Percentiles rank a stretch among this genome's conserved stretches.
phyloP scores from a whole-genome alignment of 768 basidiomycete genomes.

The Psilocybe tampanensis region DNA sequence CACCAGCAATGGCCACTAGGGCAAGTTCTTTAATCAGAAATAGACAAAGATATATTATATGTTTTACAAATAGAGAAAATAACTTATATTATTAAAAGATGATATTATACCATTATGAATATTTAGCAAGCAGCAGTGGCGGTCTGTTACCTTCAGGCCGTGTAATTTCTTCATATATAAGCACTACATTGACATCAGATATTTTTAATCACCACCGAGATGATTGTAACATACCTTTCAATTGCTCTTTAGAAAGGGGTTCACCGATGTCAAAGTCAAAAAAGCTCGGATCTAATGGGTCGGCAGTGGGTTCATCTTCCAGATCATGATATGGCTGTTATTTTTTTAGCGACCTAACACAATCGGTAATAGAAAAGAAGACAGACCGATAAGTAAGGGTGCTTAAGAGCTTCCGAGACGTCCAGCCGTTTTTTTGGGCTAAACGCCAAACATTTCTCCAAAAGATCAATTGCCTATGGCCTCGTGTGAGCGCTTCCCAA shows the following conservation, averaged over 20 bases:
- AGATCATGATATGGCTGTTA: slow-evolving; percentile 83
- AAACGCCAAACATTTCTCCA: slow-evolving; percentile 83
- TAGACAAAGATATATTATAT: not conserved
- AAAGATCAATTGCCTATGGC: slow-evolving; percentile 67
- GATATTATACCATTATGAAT: slow-evolving; percentile 12
- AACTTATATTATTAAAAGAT: not conserved
- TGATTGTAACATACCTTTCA: slow-evolving; percentile 55
- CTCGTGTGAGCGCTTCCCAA: not conserved
- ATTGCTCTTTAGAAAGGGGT: slow-evolving; percentile 62
- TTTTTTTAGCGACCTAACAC: not conserved
- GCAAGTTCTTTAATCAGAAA: not conserved
- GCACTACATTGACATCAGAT: slow-evolving; percentile 27
- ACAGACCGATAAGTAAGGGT: slow-evolving; percentile 84
- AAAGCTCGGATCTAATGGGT: slow-evolving; percentile 73
- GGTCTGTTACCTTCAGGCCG: slow-evolving; percentile 25
- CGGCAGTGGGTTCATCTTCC: slow-evolving; percentile 84
- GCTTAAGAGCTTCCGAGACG: slow-evolving; percentile 83
- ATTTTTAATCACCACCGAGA: not conserved
- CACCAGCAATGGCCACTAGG: no score
- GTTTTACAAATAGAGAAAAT: not conserved
- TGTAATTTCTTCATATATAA: slow-evolving; percentile 57
- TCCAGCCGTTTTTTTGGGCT: slow-evolving; percentile 87
- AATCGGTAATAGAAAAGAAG: no score
- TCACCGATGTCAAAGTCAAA: slow-evolving; percentile 83
- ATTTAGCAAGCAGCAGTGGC: slow-evolving; percentile 21